These are phyloP conservation scores for Rhizopogon rudus DNA, from an alignment of 768 basidiomycete species.

Conservation along the genomic window DNA sequence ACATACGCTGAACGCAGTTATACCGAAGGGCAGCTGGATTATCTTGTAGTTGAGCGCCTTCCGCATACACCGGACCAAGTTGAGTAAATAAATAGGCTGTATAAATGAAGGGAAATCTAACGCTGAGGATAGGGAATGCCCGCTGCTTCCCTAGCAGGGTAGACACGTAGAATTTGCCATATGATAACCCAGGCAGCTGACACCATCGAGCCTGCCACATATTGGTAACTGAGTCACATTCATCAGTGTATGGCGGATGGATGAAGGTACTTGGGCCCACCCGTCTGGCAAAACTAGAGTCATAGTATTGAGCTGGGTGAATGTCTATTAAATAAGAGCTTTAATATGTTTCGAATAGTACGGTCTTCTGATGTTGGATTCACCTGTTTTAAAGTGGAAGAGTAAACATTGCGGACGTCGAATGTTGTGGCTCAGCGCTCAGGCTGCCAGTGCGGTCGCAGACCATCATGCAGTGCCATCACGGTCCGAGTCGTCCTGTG, in stretches of 20 bases:
- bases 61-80: background rate
- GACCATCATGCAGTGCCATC: background rate
- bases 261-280: background rate
- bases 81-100: background rate
- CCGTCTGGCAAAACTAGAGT: background rate
- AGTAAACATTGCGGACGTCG: background rate
- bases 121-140: background rate
- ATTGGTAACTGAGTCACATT: background rate
- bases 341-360: background rate
- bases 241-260: background rate
- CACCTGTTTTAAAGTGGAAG: background rate
- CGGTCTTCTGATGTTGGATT: background rate
- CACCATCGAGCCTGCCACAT: background rate
- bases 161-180: background rate
- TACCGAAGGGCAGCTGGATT: background rate
- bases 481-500: background rate
- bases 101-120: background rate
- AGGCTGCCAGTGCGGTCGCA: no score
- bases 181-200: background rate
- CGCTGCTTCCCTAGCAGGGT: background rate
- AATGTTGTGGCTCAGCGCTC: no score
- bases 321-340: background rate
- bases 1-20: background rate
- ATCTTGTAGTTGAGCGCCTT: background rate
- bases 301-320: background rate